Conservation (phyloP, 2,329 filamentous ascomycete genomes). For the Cyphellophora europaea region DNA sequence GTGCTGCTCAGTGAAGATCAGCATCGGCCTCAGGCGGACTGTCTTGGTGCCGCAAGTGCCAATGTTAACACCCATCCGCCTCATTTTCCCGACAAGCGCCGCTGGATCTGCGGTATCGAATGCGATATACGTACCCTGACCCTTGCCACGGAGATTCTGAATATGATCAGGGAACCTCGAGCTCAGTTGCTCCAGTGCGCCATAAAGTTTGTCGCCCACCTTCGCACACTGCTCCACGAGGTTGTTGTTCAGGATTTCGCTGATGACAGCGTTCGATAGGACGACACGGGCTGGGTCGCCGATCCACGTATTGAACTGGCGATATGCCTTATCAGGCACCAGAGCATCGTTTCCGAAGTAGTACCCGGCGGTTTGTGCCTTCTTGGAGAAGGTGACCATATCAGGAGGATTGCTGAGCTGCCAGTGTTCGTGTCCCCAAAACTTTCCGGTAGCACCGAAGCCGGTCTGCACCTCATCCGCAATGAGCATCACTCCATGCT, state of each 20-base stretch:
- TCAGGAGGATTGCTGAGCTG: conserved; percentile 52
- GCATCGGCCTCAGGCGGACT: conserved; percentile 74
- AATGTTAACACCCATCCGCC: conserved; percentile 73
- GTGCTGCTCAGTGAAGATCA: conserved; percentile 83
- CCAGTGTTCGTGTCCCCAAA: conserved; percentile 97
- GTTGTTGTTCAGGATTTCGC: conserved; percentile 64
- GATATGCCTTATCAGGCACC: conserved; percentile 81
- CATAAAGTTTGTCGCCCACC: conserved; percentile 69
- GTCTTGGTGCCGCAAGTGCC: conserved; percentile 67
- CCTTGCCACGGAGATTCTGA: conserved; percentile 73
- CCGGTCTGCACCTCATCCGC: conserved; percentile 92
- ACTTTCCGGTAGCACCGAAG: conserved; percentile 80
- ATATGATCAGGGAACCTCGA: conserved; percentile 65
- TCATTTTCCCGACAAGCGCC: conserved; percentile 66
- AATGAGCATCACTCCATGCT: conserved; percentile 56
- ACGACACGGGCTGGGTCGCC: conserved; percentile 79
- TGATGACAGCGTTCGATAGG: conserved; percentile 73
- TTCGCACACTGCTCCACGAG: conserved; percentile 67
- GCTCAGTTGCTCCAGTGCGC: conserved; percentile 56
- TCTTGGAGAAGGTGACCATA: conserved; percentile 92
- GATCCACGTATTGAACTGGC: conserved; percentile 94
- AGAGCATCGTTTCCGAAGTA: conserved; percentile 74
- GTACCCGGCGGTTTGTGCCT: conserved; percentile 86
- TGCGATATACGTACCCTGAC: conserved; percentile 81
- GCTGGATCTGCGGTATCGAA: conserved; percentile 76